These are phyloP conservation scores for Aspergillus ibericus DNA, from an alignment of 2,329 filamentous ascomycete genomes.

Conservation along the genomic window DNA sequence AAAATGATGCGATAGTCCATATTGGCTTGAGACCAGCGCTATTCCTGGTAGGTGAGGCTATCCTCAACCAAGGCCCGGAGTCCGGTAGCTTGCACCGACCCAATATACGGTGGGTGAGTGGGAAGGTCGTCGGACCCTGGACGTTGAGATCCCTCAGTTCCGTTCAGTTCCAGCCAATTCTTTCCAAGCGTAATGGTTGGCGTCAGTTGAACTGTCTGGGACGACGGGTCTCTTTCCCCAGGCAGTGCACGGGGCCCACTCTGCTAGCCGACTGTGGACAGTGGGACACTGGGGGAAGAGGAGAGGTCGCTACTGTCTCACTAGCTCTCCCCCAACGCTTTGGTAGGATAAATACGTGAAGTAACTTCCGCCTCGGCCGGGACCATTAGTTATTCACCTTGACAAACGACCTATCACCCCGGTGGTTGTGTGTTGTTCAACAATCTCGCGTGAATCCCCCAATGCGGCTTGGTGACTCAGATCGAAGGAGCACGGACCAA, in stretches of 20 bases:
- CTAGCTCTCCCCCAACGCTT: slow-evolving; percentile 1
- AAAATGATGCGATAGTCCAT: not conserved
- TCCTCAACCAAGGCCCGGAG: not conserved
- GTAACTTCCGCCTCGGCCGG: not conserved
- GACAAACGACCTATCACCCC: not conserved
- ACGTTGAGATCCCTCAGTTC: not conserved
- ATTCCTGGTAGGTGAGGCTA: not conserved
- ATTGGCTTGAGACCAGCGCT: not conserved
- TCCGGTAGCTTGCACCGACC: not conserved
- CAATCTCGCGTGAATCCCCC: not conserved
- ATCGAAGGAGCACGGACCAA: slow-evolving; percentile 12
- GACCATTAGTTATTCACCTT: not conserved
- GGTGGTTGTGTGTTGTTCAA: not conserved
- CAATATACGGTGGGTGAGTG: not conserved
- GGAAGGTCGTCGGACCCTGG: not conserved
- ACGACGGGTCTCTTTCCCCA: not conserved
- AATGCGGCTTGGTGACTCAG: slow-evolving; percentile 14
- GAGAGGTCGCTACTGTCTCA: not conserved
- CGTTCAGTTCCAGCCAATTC: slow-evolving; percentile 1
- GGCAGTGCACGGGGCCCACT: slow-evolving; percentile 2
- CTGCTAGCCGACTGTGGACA: slow-evolving; percentile 1
- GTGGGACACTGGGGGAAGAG: too few relatives aligned
- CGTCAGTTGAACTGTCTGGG: not conserved
- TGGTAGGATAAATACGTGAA: not conserved
- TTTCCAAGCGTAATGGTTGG: not conserved